Base-by-base conservation (phyloP, 495 filamentous ascomycete genomes). In the Pyronema omphalodes region DNA sequence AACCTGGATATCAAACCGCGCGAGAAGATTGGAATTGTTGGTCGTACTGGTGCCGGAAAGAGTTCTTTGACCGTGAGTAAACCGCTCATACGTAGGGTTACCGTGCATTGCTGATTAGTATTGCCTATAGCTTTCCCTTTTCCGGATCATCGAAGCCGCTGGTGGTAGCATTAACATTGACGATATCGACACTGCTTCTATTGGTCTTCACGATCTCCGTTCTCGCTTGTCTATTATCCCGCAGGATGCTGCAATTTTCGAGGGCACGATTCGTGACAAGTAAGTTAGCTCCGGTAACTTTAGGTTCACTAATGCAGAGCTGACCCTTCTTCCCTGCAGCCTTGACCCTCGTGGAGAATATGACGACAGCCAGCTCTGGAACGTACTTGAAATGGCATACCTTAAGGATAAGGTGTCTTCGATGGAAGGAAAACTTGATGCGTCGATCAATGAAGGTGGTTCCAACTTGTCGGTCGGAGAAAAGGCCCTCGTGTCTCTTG, bases 11-110 rank as follows among this genome's bases (percentile, higher is more conserved):
- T 98, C 70, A 91, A 89, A 69, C 80, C 89, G 36, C 88, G 83
- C 66, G 91, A 98, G 73, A 98, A 98, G 75, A 86, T 98, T 67
- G 91, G 91, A 56, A 89, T 98, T 29, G 91, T 98, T 43, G 91
- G 91, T 59, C 83, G 91, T 17, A 98, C 91, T 8, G 91, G 91
- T 61, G 91, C 91, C 44, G 91, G 91, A 64, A 98, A 98, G 71
- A 94, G 86, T 56, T 94, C 88, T 6, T 73, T 98, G 61, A 95
- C 93, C 3, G n/a, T 47, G 15, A 41, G 39, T 12, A 41, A 41
- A 41, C 11, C 23, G 23, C 23, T 29, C 23, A 29, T 5, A 12
- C 15, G 39, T 41, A 17, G 39, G 11, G 15, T 41, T 17, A 12
- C 6, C 39, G 11, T 41, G 11, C 15, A 12, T 17, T 12, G 39